Evolutionary conservation across 345 rosid species (phyloP).

Genomic region (Punica granatum): DNA sequence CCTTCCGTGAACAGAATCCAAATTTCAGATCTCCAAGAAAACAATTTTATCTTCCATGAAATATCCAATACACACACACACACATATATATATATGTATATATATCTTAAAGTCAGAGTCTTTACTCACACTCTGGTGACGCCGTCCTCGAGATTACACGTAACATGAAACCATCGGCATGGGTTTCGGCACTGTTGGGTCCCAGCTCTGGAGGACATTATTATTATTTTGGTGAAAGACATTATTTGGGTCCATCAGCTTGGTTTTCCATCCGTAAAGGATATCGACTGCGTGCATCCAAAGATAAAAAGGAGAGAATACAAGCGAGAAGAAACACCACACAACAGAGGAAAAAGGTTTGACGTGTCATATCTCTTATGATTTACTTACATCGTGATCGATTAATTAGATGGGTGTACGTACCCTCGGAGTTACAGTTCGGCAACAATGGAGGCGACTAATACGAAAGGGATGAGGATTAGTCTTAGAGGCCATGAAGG

Average conservation of each 20-base stretch:
- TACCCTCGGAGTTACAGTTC: neutral
- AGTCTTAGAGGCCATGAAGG: constrained; percentile 2
- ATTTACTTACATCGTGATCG: neutral
- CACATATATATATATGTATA: no score
- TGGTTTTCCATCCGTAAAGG: constrained; percentile 20
- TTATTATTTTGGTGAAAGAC: no score
- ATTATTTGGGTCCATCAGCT: constrained; percentile 30
- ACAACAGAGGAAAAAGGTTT: neutral
- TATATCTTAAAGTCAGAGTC: neutral
- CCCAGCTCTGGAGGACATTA: constrained; percentile 35
- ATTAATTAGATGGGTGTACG: no score
- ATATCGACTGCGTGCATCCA: constrained; percentile 22
- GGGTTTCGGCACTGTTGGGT: constrained; percentile 34
- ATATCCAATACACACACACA: no score
- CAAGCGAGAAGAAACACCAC: no score
- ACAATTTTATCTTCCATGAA: no score
- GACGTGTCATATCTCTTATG: neutral
- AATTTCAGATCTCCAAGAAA: neutral
- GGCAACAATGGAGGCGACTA: neutral
- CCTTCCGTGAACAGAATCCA: constrained; percentile 16
- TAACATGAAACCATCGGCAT: constrained; percentile 39
- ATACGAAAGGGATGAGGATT: neutral
- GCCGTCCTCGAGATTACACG: constrained; percentile 20
- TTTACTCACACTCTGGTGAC: constrained; percentile 28
- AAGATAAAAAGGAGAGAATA: neutral